Percentiles rank a stretch among this genome's conserved stretches.
phyloP scores from a whole-genome alignment of 257 asterid genomes.

The Fraxinus pennsylvanica region DNA sequence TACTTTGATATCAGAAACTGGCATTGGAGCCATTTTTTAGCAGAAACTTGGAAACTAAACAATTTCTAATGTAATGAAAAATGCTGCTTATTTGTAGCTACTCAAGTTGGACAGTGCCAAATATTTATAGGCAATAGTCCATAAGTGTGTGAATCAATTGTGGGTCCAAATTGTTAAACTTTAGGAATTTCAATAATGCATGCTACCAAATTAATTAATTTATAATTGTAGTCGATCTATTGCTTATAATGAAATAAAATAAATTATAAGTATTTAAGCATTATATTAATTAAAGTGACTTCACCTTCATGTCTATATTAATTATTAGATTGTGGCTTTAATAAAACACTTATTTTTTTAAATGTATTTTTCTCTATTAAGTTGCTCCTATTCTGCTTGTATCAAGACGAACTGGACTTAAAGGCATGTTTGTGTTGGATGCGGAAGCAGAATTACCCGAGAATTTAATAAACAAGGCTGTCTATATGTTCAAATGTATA shows the following conservation, averaged over 20 bases:
- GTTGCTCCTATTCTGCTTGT: no score
- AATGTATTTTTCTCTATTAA: no score
- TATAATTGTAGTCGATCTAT: background rate
- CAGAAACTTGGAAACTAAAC: background rate
- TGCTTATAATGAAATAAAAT: background rate
- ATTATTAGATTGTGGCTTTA: no score
- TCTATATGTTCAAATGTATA: no score
- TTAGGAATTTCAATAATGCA: conserved; percentile 38
- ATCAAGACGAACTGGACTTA: no score
- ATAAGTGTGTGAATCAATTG: conserved; percentile 17
- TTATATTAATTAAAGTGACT: background rate
- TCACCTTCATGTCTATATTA: background rate
- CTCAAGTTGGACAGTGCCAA: conserved; percentile 18
- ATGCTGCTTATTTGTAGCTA: conserved; percentile 28
- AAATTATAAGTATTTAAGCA: background rate
- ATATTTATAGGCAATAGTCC: conserved; percentile 53
- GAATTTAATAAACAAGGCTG: no score
- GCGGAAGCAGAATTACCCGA: no score
- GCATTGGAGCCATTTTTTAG: conserved; percentile 59
- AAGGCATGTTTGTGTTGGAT: no score
- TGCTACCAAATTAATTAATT: conserved; percentile 6
- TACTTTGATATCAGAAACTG: conserved; percentile 52
- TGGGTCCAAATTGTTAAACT: conserved; percentile 34
- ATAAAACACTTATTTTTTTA: no score
- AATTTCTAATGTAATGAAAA: background rate